Conservation (phyloP, 345 rosid genomes). For the Heritiera littoralis region DNA sequence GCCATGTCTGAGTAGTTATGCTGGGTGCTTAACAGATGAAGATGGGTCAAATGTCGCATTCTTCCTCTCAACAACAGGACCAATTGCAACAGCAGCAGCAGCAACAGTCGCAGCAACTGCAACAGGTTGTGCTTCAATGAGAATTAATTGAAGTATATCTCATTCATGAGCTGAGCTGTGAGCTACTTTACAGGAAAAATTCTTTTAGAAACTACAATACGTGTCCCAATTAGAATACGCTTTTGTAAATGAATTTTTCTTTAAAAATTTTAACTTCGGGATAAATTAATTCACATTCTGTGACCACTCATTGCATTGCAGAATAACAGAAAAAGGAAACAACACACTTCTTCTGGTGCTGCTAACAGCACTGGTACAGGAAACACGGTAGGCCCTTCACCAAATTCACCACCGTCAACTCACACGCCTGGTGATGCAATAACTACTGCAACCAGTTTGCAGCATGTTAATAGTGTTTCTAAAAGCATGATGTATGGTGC, state of each 20-base stretch:
- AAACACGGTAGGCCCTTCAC: constrained; percentile 60
- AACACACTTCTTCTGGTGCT: constrained; percentile 62
- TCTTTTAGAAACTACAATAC: not conserved
- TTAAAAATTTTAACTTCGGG: not conserved
- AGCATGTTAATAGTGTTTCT: constrained; percentile 39
- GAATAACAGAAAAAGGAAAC: constrained; percentile 63
- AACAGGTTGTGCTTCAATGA: constrained; percentile 39
- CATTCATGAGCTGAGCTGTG: constrained; percentile 1
- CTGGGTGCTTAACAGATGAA: constrained; percentile 43
- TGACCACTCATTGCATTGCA: constrained; percentile 28
- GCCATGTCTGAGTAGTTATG: not conserved
- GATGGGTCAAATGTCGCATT: constrained; percentile 49
- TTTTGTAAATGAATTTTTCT: not conserved
- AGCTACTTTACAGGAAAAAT: constrained; percentile 12
- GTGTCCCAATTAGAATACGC: not conserved
- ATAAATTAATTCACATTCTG: constrained; percentile 11
- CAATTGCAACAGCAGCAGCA: constrained; percentile 47
- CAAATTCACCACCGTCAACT: constrained; percentile 66
- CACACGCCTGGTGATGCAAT: constrained; percentile 70
- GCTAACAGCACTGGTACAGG: constrained; percentile 69
- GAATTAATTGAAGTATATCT: constrained; percentile 7
- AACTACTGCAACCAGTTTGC: constrained; percentile 43
- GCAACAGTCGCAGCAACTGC: constrained; percentile 27
- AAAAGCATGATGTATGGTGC: constrained; percentile 49
- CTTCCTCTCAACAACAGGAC: constrained; percentile 56